Evolutionary conservation across 2,329 filamentous ascomycete genomes (phyloP).

Genomic region (Aspergillus spinulosporus): DNA sequence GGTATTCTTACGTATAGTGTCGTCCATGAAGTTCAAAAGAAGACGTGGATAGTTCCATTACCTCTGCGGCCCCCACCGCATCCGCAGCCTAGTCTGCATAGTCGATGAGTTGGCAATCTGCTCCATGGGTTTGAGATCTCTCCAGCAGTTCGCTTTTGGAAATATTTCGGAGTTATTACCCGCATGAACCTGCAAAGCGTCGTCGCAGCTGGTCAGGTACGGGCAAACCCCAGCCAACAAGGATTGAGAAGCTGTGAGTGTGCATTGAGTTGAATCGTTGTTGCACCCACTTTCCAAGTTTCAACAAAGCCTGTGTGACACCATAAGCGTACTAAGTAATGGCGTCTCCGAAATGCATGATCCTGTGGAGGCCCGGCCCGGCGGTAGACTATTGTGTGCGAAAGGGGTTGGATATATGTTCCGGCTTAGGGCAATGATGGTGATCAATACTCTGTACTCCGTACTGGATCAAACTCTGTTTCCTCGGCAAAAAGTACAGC

Average conservation of each 20-base stretch:
- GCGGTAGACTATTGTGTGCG: slow-evolving; percentile 9
- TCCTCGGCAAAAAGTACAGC: neutral
- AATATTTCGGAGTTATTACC: neutral
- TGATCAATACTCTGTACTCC: neutral
- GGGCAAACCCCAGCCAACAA: neutral
- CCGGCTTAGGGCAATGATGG: neutral
- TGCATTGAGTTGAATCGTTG: neutral
- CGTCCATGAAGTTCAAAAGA: slow-evolving; percentile 12
- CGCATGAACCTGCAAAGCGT: neutral
- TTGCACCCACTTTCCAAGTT: neutral
- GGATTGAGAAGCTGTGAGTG: slow-evolving; percentile 11
- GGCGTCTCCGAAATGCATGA: slow-evolving; percentile 15
- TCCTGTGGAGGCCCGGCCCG: slow-evolving; percentile 27
- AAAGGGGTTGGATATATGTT: neutral
- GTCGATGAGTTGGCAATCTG: slow-evolving; percentile 12
- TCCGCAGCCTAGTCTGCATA: slow-evolving; percentile 16
- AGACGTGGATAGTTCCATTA: slow-evolving; percentile 21
- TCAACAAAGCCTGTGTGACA: slow-evolving; percentile 10
- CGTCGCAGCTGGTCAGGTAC: neutral
- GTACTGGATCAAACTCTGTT: neutral
- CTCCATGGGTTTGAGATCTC: neutral
- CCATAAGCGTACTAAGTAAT: slow-evolving; percentile 14
- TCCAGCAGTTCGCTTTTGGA: too few species aligned
- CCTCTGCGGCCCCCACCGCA: slow-evolving; percentile 13
- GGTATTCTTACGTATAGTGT: neutral